A percentile compares a stretch with the other conserved stretches of the same genome.
phyloP scores from a whole-genome alignment of 73 alveolate genomes.

The Effrenium voratum region DNA sequence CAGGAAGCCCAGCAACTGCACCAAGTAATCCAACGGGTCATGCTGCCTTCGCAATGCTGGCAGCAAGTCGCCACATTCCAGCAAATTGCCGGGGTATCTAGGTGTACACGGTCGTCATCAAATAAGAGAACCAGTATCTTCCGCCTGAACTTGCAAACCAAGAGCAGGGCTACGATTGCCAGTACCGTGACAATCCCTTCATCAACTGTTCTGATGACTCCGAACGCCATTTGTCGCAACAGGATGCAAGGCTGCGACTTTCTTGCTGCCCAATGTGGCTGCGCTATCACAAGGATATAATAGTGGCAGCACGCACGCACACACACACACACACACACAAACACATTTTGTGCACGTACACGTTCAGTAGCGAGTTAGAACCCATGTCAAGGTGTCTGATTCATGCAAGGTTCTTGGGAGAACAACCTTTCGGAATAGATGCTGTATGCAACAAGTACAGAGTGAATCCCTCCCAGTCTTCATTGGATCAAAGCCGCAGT shows the following conservation, averaged over 20 bases:
- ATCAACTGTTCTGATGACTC: too few relatives aligned
- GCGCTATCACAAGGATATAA: too few relatives aligned
- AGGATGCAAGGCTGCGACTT: too few relatives aligned
- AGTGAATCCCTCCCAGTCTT: constrained; percentile 24
- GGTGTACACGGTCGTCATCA: neutral
- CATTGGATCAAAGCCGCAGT: constrained; percentile 92
- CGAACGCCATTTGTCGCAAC: too few relatives aligned
- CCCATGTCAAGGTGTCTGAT: too few relatives aligned
- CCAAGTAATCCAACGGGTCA: neutral
- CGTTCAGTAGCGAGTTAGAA: too few relatives aligned
- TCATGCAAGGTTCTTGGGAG: too few relatives aligned
- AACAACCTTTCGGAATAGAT: too few relatives aligned
- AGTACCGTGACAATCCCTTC: neutral
- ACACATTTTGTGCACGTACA: too few relatives aligned
- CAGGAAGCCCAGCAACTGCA: neutral
- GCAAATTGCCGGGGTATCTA: neutral
- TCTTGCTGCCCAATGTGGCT: too few relatives aligned
- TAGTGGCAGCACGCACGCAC: too few relatives aligned
- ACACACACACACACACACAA: too few relatives aligned
- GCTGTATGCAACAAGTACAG: neutral
- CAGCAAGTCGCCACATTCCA: neutral
- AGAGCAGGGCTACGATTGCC: neutral
- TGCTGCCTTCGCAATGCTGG: neutral
- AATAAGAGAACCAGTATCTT: neutral
- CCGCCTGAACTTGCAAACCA: neutral